Conservation (phyloP, 1,284 basidiomycete species). For the Boletus sp. region DNA sequence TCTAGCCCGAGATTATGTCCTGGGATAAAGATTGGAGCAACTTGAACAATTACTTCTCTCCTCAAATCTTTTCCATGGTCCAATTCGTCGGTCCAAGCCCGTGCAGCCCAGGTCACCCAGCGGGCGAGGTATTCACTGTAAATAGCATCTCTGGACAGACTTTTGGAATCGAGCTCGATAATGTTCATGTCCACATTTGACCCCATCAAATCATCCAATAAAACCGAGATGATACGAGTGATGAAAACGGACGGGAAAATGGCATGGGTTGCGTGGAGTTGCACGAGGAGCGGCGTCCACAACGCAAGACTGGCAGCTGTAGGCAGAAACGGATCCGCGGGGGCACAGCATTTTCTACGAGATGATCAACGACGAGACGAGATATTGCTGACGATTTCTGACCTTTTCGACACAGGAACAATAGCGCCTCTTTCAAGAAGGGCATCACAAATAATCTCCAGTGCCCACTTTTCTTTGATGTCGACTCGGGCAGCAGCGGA, state of each 20-base stretch:
- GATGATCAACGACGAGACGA: slow-evolving; percentile 14
- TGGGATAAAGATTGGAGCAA: slow-evolving; percentile 50
- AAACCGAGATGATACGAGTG: slow-evolving; percentile 43
- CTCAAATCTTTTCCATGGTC: slow-evolving; percentile 36
- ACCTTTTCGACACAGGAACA: slow-evolving; percentile 81
- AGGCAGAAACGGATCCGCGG: slow-evolving; percentile 45
- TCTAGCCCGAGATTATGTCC: slow-evolving; percentile 23
- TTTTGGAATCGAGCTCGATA: slow-evolving; percentile 14
- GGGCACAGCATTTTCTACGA: slow-evolving; percentile 57
- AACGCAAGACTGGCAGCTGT: slow-evolving; percentile 52
- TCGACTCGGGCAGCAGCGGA: slow-evolving; percentile 36
- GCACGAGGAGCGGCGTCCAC: slow-evolving; percentile 69
- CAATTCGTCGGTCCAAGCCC: slow-evolving; percentile 35
- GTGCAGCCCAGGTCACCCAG: slow-evolving; percentile 62
- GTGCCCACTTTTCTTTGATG: slow-evolving; percentile 57
- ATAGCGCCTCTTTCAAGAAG: slow-evolving; percentile 62
- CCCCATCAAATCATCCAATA: slow-evolving; percentile 32
- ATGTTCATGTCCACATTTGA: slow-evolving; percentile 4
- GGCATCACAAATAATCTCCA: slow-evolving; percentile 64
- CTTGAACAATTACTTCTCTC: slow-evolving; percentile 41
- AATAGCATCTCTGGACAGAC: slow-evolving; percentile 33
- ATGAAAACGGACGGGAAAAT: slow-evolving; percentile 52
- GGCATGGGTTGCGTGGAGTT: slow-evolving; percentile 56
- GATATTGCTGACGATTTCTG: slow-evolving; percentile 19
- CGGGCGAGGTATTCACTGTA: slow-evolving; percentile 59